Evolutionary conservation across 2,329 filamentous ascomycete genomes (phyloP), one percentile per base, ranked within the genome.

Genomic region (Penicillium digitatum): DNA sequence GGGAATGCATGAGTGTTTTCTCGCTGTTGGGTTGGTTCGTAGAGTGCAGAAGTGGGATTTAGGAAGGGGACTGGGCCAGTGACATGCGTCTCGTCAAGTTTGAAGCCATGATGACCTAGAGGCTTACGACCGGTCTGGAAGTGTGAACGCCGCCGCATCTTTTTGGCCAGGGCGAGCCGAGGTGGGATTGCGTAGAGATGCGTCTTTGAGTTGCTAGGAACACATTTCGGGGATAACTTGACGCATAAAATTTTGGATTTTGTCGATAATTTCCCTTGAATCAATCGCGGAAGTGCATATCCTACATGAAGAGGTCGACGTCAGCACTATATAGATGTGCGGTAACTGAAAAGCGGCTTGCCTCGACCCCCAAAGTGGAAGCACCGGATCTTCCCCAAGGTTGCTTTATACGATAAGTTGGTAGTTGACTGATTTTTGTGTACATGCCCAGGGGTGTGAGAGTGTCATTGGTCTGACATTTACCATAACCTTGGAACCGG

Each of bases 21-120:
- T 9, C 18, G 20, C 1, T 31, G 20, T 5, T 16, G 12, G 24
- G 48, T 42, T 3, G 58, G 63, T 9, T 61, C 54, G 58, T 72
- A 73, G 45, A 68, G 67, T 6, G 76, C 76, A 50, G 65, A 66
- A 1, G 80, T 83, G 5, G 80, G 79, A 57, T 82, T 81, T 39
- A 82, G 67, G 59, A 79, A 81, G 1, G 66, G 54, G 22, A 81
- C 58, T 10, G 79, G 77, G 0, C 79, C 79, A 7, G 63, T 57
- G 14, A 66, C 54, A 55, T 58, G 60, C 11, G 51, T 46, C 22
- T 40, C 54, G 31, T 39, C 55, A 1, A 64, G 44, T 16, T 35
- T 18, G 1, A 62, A 43, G n/a, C 29, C 22, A 7, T 52, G 54
- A 29, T 61, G 52, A 22, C 54, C 39, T 5, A 44, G 38, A 24